Evolutionary conservation across 805 yeast species (phyloP).

Genomic region (Yarrowia alimentaria): DNA sequence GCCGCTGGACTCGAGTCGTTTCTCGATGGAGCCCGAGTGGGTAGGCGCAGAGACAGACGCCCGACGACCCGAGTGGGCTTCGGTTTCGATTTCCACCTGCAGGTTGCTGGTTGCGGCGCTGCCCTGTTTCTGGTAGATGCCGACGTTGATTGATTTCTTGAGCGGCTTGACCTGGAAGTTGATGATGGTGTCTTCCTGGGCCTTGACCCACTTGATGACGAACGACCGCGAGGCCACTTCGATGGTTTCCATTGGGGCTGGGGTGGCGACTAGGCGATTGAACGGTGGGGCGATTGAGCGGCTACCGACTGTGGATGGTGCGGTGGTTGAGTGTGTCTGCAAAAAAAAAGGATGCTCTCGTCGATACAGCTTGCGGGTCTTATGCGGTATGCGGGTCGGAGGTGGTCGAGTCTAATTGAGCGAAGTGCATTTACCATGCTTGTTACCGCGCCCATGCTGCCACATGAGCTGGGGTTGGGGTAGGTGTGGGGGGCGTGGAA

Average conservation of each 20-base stretch:
- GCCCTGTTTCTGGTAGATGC: conserved; percentile 3
- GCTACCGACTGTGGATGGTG: neutral
- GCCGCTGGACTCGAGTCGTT: conserved; percentile 56
- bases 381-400: too few species aligned
- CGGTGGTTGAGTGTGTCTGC: too few species aligned
- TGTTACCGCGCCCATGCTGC: too few species aligned
- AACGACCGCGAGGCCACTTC: conserved; percentile 89
- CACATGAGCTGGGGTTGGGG: too few species aligned
- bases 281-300: too few species aligned
- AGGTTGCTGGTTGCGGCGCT: conserved; percentile 15
- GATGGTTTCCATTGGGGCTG: conserved; percentile 70
- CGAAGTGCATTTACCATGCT: too few species aligned
- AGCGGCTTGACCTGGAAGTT: conserved; percentile 82
- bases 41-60: conserved; percentile 33
- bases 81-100: conserved; percentile 40
- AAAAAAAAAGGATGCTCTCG: too few species aligned
- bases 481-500: too few species aligned
- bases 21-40: conserved; percentile 37
- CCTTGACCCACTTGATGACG: conserved; percentile 86
- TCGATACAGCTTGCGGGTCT: too few species aligned
- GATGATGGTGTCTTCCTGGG: conserved; percentile 62
- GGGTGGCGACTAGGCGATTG: neutral
- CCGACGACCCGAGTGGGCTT: conserved; percentile 51
- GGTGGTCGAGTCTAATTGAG: too few species aligned
- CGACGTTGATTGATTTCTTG: conserved; percentile 51